These are phyloP conservation scores for Chlorella sp. DNA, from an alignment of 139 green algal species.

Conservation along the genomic window DNA sequence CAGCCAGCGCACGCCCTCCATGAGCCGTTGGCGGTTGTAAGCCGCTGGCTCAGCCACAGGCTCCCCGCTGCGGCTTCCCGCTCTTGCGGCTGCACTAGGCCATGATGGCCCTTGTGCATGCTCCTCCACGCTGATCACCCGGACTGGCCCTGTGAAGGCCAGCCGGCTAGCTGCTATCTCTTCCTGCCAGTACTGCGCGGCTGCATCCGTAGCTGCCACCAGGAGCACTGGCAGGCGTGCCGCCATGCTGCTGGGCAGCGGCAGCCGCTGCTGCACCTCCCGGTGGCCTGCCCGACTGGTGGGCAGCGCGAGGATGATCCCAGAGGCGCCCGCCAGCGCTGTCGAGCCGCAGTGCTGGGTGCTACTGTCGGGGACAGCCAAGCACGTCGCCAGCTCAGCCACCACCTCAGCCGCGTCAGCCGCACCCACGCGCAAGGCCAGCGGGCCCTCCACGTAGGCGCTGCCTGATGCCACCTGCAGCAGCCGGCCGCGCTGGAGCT, in stretches of 20 bases:
- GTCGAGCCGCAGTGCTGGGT: background rate
- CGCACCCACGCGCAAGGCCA: background rate
- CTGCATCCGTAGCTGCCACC: constrained; percentile 4
- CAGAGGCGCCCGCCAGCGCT: constrained; percentile 9
- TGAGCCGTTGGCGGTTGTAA: constrained; percentile 9
- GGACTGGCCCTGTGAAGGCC: background rate
- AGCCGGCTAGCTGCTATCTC: background rate
- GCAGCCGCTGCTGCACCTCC: background rate
- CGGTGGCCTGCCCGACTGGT: background rate
- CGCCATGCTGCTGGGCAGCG: background rate
- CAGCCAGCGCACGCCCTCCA: constrained; percentile 36
- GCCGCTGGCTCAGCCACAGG: background rate
- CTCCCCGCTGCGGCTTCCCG: background rate
- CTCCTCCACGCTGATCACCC: constrained; percentile 3
- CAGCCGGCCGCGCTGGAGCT: constrained; percentile 7
- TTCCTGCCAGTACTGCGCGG: constrained; percentile 20
- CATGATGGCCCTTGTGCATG: too few species aligned
- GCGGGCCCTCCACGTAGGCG: background rate
- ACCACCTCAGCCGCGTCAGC: background rate
- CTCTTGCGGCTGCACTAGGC: background rate
- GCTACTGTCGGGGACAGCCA: background rate
- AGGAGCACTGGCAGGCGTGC: constrained; percentile 15
- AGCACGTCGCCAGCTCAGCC: background rate
- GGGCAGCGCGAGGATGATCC: background rate
- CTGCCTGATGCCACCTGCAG: background rate